Percentiles rank a stretch among this genome's conserved stretches.
phyloP scores from a whole-genome alignment of 208 protist species.

The Acanthamoeba royreba region DNA sequence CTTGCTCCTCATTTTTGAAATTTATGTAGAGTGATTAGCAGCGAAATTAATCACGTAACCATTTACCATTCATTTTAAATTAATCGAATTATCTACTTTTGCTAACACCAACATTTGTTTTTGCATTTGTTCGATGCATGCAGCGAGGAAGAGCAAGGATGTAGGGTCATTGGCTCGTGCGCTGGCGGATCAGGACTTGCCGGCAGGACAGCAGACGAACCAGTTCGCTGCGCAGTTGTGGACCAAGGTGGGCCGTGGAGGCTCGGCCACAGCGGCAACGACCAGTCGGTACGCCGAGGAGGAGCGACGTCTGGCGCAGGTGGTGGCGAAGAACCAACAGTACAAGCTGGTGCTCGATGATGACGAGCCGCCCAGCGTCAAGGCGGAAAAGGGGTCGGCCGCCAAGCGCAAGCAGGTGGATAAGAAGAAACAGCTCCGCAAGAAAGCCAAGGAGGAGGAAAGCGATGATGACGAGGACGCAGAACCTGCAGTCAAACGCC shows the following conservation, averaged over 20 bases:
- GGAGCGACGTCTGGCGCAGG: not conserved
- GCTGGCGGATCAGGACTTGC: slow-evolving; percentile 4
- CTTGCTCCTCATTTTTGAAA: not conserved
- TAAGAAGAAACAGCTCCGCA: not conserved
- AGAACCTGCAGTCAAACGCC: not conserved
- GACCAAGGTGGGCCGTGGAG: not conserved
- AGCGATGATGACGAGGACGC: slow-evolving; percentile 23
- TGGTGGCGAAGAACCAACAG: not conserved
- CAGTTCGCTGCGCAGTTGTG: not conserved
- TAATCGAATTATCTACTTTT: not conserved
- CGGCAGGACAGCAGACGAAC: not conserved
- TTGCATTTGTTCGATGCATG: not conserved
- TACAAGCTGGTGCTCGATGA: slow-evolving; percentile 24
- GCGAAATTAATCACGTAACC: not conserved
- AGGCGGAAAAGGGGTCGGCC: not conserved
- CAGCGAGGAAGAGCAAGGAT: slow-evolving; percentile 14
- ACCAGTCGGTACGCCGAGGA: not conserved
- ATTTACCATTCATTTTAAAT: not conserved
- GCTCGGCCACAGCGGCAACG: not conserved
- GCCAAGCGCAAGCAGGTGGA: not conserved
- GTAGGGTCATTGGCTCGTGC: not conserved
- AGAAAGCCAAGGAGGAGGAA: not conserved
- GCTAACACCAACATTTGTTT: not conserved
- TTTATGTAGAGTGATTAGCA: not conserved
- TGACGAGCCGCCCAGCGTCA: not conserved